Base-by-base conservation (phyloP, 2,329 filamentous ascomycete species). In the Escovopsis sp. region DNA sequence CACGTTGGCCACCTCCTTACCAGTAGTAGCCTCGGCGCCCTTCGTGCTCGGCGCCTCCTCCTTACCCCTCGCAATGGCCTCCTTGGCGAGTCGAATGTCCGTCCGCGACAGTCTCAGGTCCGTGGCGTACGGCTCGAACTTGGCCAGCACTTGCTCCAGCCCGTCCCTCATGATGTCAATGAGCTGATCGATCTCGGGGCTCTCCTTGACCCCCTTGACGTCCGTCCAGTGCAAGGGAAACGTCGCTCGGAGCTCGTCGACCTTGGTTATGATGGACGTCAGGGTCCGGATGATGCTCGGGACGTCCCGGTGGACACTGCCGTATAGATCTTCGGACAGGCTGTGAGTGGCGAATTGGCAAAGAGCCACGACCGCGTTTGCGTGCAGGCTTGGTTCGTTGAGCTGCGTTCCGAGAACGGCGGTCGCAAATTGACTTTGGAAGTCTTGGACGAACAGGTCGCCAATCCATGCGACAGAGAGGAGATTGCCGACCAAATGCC, bases 241-340 rank as follows among this genome's bases (percentile, higher is more conserved):
- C 2, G 53, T 61, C 7, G 59, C 58, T 48, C 77, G 70, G 54
- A 93, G 86, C 2, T 57, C 62, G 52, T 94, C 81, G 4, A 94
- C 64, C 49, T 76, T 76, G 42, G 66, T 70, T 43, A 87, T 78
- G 1, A 83, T 77, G 0, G 58, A 51, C 1, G 84, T 88, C 46
- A 93, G 74, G 1, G 77, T 75, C 37, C 81, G 74, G 39, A 95
- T 75, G 43, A 94, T 79, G 39, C 63, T 64, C 1, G 83, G 76
- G 2, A 96, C 77, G 48, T 91, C 84, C 35, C 78, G 71, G 49
- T 93, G 81, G n/a, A 93, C 89, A 50, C 84, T 83, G 12, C 89
- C 89, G 54, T 79, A 91, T 37, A 72, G 72, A 57, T 96, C 89
- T 59, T 96, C 88, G 4, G 67, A 66, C 41, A 95, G 62, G 58